Evolutionary conservation across 2,329 filamentous ascomycete genomes (phyloP).

Genomic region (Pseudopithomyces chartarum): DNA sequence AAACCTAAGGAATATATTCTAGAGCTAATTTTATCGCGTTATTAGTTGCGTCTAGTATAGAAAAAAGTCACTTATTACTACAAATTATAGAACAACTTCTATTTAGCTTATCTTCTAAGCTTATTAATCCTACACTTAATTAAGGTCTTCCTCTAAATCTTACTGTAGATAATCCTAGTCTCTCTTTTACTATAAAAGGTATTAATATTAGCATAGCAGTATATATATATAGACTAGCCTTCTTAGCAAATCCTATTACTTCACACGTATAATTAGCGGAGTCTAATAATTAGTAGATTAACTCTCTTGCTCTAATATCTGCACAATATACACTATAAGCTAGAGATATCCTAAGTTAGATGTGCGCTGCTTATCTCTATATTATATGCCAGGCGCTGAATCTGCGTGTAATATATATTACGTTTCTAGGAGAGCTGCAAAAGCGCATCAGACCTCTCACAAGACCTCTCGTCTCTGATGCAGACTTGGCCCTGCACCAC

Average conservation of each 20-base stretch:
- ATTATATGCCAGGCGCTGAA: slow-evolving; percentile 64
- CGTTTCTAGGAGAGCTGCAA: no score
- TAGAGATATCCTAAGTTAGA: slow-evolving; percentile 60
- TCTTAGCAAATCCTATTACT: slow-evolving; percentile 66
- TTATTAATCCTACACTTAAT: slow-evolving; percentile 65
- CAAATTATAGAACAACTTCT: slow-evolving; percentile 66
- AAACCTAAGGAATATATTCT: slow-evolving; percentile 58
- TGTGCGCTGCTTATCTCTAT: slow-evolving; percentile 61
- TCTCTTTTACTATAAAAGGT: slow-evolving; percentile 66
- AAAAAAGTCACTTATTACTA: slow-evolving; percentile 59
- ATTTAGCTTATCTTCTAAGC: slow-evolving; percentile 66
- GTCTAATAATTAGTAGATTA: slow-evolving; percentile 70
- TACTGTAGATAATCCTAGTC: slow-evolving; percentile 60
- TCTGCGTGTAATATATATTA: no score
- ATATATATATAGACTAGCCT: slow-evolving; percentile 66
- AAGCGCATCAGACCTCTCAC: no score
- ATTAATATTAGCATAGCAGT: slow-evolving; percentile 69
- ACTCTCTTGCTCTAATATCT: slow-evolving; percentile 66
- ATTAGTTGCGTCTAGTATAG: slow-evolving; percentile 66
- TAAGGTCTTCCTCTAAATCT: slow-evolving; percentile 68
- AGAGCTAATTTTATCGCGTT: slow-evolving; percentile 72
- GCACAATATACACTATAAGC: slow-evolving; percentile 62
- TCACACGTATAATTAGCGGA: slow-evolving; percentile 69
- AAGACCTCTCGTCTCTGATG: no score
- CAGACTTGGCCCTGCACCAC: no score